Evolutionary conservation across 2,329 filamentous ascomycete genomes (phyloP), one percentile per base, ranked within the genome.

Genomic region (Celoporthe dispersa): DNA sequence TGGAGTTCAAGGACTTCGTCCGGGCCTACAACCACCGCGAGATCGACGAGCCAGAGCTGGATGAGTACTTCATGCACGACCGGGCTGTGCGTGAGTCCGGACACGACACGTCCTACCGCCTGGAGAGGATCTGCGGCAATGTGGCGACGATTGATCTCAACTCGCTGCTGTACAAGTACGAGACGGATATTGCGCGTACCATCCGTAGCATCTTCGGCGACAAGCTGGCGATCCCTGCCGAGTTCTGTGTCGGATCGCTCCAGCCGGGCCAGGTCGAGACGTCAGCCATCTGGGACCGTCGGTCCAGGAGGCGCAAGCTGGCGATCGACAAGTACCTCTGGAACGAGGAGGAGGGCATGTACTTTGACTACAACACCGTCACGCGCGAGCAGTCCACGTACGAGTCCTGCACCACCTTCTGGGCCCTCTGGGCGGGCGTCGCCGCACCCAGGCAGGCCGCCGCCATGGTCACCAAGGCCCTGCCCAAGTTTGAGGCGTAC

Each of bases 21-120:
- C 81, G 89, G 41, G 94, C 92, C 0, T 99, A 99, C 85, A 98
- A 98, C 79, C 80, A 90, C 72, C 89, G 91, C 28, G 80, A 88
- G 66, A 87, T 99, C 35, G 80, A 85, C 62, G 95, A 98, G 81
- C 94, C 94, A 0, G 93, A 97, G 73, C 85, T 99, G 19, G 96
- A 99, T 77, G 90, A 94, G 62, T 99, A 98, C 81, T 98, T 98
- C 82, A 83, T 97, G 78, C 96, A 99, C 79, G 96, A 99, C 79
- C 92, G 96, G 71, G 94, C 95, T 2, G 94, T 98, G 44, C 91
- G 96, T 74, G 96, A 99, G 81, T 98, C 95, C 25, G 96, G 96
- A 16, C 96, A 99, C 80, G 96, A 99, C 79, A 99, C 96, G 2
- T 93, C 93, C 22, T 98, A 98, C 81, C 93, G 96, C 25, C 86